These are phyloP conservation scores for Eleusine indica DNA, from an alignment of 176 grass and related monocot genomes.

Conservation along the genomic window DNA sequence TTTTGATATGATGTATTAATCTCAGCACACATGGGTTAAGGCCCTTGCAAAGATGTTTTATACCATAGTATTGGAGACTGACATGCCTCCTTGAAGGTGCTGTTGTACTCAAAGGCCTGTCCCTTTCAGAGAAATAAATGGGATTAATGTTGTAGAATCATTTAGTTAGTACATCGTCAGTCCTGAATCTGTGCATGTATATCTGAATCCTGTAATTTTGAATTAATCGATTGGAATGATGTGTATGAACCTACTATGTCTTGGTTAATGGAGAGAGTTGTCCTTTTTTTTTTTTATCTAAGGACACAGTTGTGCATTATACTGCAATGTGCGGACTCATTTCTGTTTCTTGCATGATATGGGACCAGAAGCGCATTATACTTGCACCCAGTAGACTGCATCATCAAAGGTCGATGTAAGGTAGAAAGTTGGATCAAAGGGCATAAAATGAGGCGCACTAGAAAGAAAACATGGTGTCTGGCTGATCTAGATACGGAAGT, in stretches of 20 bases:
- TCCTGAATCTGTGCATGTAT: not conserved
- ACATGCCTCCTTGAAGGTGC: not conserved
- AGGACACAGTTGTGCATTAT: not conserved
- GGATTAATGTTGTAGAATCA: conserved; percentile 1
- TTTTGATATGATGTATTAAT: conserved; percentile 32
- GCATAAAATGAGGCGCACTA: not conserved
- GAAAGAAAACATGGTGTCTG: not conserved
- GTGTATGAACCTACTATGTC: too few species aligned
- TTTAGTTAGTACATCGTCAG: not conserved
- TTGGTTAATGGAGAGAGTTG: too few species aligned
- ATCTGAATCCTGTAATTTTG: not conserved
- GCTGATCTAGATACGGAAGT: not conserved
- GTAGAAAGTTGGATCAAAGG: not conserved
- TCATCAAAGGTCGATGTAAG: not conserved
- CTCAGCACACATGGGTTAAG: not conserved
- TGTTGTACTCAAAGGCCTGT: not conserved
- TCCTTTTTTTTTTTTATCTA: too few species aligned
- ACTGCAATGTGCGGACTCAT: not conserved
- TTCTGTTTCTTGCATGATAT: not conserved
- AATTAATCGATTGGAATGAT: too few species aligned
- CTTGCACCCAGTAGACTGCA: not conserved
- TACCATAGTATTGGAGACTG: not conserved
- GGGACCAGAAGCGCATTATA: not conserved
- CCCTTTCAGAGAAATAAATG: not conserved
- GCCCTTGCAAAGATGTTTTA: conserved; percentile 21